A percentile compares a stretch with the other conserved stretches of the same genome.
Conservation (phyloP, 768 basidiomycete species). For the Lepiota brunneoincarnata region DNA sequence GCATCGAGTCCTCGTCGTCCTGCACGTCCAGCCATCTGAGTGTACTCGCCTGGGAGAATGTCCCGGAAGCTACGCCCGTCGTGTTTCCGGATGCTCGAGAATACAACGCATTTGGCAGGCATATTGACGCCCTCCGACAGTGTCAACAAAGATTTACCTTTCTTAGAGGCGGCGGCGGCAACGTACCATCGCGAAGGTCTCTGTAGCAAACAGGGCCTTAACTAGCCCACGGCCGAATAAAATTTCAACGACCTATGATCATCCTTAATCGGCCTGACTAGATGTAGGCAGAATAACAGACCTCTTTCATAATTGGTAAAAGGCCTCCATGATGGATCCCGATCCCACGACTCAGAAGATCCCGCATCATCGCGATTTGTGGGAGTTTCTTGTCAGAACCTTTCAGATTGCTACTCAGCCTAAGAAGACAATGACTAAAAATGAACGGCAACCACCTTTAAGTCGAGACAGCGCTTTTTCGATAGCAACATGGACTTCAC, state of each 20-base stretch:
- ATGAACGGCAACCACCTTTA: conserved; percentile 57
- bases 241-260: conserved; percentile 83
- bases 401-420: conserved; percentile 26
- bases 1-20: conserved; percentile 93
- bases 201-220: conserved; percentile 96
- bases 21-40: conserved; percentile 98
- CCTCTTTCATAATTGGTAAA: conserved; percentile 96
- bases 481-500: conserved; percentile 92
- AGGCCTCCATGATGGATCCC: conserved; percentile 98
- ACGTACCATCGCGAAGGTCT: conserved; percentile 97
- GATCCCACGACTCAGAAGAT: conserved; percentile 87
- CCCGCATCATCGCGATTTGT: conserved; percentile 88
- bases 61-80: conserved; percentile 92
- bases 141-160: not conserved
- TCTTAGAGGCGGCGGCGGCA: not conserved
- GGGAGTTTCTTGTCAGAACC: conserved; percentile 91
- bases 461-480: conserved; percentile 89
- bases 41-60: conserved; percentile 89
- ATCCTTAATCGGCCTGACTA: conserved; percentile 1
- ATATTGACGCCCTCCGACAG: conserved; percentile 90
- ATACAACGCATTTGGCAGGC: conserved; percentile 97
- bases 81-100: conserved; percentile 92
- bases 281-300: conserved; percentile 24
- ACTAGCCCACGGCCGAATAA: conserved; percentile 94
- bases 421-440: conserved; percentile 4